These are phyloP conservation scores for Thelephora aurantiotincta DNA, from an alignment of 768 basidiomycete species.

Conservation along the genomic window DNA sequence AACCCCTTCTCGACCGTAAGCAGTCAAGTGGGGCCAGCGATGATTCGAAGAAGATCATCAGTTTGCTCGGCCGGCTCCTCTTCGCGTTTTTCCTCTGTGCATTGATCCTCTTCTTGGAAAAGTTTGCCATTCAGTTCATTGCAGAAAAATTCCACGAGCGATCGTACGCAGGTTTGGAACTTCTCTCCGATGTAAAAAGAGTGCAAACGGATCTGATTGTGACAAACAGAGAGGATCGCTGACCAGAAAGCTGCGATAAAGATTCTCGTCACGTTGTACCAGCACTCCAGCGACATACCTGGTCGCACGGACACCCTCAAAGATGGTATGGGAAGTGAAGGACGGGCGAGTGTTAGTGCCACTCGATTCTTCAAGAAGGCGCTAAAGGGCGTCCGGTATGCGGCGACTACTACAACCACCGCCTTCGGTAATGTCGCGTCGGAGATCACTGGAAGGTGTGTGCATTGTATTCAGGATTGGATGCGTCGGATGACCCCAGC, in stretches of 20 bases:
- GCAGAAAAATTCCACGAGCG: slow-evolving; percentile 71
- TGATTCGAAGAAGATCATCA: slow-evolving; percentile 27
- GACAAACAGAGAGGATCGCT: slow-evolving; percentile 53
- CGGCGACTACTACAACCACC: slow-evolving; percentile 75
- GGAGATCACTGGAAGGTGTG: slow-evolving; percentile 39
- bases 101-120: slow-evolving; percentile 63
- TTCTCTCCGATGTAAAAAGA: not conserved
- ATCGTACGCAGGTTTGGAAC: slow-evolving; percentile 41
- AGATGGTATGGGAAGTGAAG: slow-evolving; percentile 18
- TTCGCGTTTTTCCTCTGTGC: slow-evolving; percentile 63
- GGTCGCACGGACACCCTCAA: slow-evolving; percentile 53
- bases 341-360: slow-evolving; percentile 33
- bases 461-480: not conserved
- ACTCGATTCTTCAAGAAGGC: slow-evolving; percentile 54
- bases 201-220: not conserved
- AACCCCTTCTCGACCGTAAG: slow-evolving; percentile 42
- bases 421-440: slow-evolving; percentile 48
- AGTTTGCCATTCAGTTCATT: slow-evolving; percentile 79
- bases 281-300: slow-evolving; percentile 58
- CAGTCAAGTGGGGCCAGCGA: slow-evolving; percentile 18
- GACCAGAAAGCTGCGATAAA: slow-evolving; percentile 72
- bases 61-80: slow-evolving; percentile 46
- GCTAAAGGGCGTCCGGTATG: slow-evolving; percentile 51
- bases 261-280: slow-evolving; percentile 62
- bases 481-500: not conserved